Percentiles rank a stretch among this genome's conserved stretches.
These are phyloP conservation scores for Vigna angularis DNA, from an alignment of 306 rosid species.

Conservation along the genomic window DNA sequence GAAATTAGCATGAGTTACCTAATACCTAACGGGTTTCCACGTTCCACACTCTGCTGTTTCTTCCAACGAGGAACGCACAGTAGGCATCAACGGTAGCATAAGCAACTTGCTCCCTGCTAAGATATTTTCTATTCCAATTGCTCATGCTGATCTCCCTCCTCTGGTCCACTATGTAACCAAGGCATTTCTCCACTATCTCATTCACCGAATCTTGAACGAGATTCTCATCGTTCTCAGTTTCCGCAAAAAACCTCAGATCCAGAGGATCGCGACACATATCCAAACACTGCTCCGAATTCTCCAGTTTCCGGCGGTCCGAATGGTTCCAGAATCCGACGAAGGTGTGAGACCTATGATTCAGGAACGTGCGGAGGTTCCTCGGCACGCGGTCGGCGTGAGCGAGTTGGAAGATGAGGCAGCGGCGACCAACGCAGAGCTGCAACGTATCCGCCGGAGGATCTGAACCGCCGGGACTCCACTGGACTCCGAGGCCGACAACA, in stretches of 20 bases:
- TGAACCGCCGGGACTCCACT: constrained; percentile 44
- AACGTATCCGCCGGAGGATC: constrained; percentile 44
- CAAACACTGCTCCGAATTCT: not conserved
- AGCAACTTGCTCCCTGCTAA: not conserved
- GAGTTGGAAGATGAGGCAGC: constrained; percentile 55
- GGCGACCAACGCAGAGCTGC: constrained; percentile 57
- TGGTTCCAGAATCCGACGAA: constrained; percentile 55
- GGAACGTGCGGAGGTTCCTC: constrained; percentile 30
- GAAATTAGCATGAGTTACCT: too few species aligned
- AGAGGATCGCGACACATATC: constrained; percentile 32
- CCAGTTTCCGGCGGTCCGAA: constrained; percentile 36
- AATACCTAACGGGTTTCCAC: too few species aligned
- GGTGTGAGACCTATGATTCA: not conserved
- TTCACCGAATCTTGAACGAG: not conserved
- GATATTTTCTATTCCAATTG: constrained; percentile 21
- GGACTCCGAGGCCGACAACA: constrained; percentile 59
- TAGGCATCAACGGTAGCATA: constrained; percentile 51
- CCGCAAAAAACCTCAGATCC: not conserved
- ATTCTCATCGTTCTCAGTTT: not conserved
- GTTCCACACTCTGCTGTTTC: too few species aligned
- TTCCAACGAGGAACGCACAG: not conserved
- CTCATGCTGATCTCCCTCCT: constrained; percentile 35
- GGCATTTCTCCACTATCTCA: constrained; percentile 30
- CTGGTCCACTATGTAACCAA: constrained; percentile 28
- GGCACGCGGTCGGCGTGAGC: constrained; percentile 30